Percentiles rank a stretch among this genome's conserved stretches.
Evolutionary conservation across 78 protist species (phyloP).

Genomic region (Emiliania huxleyi): DNA sequence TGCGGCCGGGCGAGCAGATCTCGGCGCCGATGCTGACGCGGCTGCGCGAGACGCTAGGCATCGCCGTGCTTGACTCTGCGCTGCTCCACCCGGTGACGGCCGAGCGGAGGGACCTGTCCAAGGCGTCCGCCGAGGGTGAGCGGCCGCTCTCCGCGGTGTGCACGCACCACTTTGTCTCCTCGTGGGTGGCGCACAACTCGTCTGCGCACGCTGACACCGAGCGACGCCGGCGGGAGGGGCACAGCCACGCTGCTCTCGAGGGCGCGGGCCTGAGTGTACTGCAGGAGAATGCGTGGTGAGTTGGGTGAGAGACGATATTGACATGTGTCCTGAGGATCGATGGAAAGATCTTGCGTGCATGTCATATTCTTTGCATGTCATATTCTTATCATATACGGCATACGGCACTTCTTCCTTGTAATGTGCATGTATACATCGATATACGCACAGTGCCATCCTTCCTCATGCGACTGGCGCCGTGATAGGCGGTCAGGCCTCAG

Average conservation of each 20-base stretch:
- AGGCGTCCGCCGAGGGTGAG: background rate
- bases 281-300: background rate
- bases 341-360: no score
- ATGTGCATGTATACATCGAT: no score
- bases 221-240: background rate
- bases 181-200: background rate
- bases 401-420: no score
- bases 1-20: background rate
- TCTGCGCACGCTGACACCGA: background rate
- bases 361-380: no score
- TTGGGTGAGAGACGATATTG: no score
- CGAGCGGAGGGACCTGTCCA: background rate
- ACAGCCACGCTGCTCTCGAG: background rate
- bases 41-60: background rate
- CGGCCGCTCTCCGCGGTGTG: background rate
- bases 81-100: background rate
- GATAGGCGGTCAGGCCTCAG: no score
- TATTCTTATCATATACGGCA: no score
- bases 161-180: constrained; percentile 3
- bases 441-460: no score
- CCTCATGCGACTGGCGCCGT: no score
- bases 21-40: background rate
- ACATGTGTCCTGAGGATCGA: no score
- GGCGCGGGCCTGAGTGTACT: background rate
- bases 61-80: background rate